These are phyloP conservation scores for Ambrosiella cleistominuta DNA, from an alignment of 2,329 filamentous ascomycete species.

Conservation along the genomic window DNA sequence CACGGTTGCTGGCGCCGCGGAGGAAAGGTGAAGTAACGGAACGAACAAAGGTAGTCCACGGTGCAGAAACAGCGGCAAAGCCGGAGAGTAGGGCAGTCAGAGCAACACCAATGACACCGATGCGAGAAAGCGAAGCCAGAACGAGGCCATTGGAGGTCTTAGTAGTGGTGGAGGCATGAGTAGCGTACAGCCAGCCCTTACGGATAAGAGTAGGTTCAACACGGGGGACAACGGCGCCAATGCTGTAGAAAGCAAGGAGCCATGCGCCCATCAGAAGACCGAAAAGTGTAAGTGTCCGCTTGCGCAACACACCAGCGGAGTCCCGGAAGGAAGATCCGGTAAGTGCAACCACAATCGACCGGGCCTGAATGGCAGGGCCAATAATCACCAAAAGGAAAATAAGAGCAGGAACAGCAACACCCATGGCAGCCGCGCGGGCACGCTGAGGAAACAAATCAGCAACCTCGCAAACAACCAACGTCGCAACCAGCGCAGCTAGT, in stretches of 20 bases:
- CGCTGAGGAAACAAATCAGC: slow-evolving; percentile 52
- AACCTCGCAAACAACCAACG: slow-evolving; percentile 72
- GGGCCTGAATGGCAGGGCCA: slow-evolving; percentile 64
- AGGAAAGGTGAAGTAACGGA: slow-evolving; percentile 30
- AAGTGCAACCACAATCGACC: slow-evolving; percentile 36
- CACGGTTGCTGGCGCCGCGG: slow-evolving; percentile 17
- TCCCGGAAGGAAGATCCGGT: slow-evolving; percentile 41
- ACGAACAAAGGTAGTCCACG: slow-evolving; percentile 62
- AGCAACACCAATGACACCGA: slow-evolving; percentile 71
- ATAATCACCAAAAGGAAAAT: slow-evolving; percentile 55
- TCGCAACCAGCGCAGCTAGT: slow-evolving; percentile 58
- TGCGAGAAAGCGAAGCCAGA: slow-evolving; percentile 44
- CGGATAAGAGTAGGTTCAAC: slow-evolving; percentile 15
- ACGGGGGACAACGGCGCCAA: slow-evolving; percentile 44
- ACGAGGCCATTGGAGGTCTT: slow-evolving; percentile 21
- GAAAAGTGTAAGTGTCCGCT: slow-evolving; percentile 42
- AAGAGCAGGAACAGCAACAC: slow-evolving; percentile 51
- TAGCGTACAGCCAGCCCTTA: slow-evolving; percentile 7
- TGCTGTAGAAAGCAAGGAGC: slow-evolving; percentile 60
- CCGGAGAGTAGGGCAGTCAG: slow-evolving; percentile 79
- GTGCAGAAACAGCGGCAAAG: slow-evolving; percentile 72
- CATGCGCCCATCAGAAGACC: slow-evolving; percentile 44
- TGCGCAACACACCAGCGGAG: slow-evolving; percentile 3
- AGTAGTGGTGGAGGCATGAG: slow-evolving; percentile 10
- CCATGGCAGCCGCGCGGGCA: slow-evolving; percentile 50